Evolutionary conservation across 768 basidiomycete genomes (phyloP).

Genomic region (Butyriboletus loyo): DNA sequence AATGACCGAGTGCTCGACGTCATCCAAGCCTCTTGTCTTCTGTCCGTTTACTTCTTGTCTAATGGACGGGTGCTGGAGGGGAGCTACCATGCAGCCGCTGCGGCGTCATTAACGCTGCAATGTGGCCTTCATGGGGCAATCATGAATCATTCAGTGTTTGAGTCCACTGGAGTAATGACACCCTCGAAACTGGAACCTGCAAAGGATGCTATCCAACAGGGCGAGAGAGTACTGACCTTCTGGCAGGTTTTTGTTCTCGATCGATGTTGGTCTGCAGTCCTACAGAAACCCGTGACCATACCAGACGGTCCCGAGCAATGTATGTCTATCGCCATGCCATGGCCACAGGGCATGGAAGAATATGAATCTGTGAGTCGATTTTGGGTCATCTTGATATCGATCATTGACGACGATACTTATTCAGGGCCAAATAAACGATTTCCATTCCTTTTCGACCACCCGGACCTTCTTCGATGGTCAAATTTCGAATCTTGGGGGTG

Average conservation of each 20-base stretch:
- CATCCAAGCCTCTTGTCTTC: conserved; percentile 71
- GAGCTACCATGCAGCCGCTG: conserved; percentile 71
- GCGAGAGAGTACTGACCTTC: conserved; percentile 71
- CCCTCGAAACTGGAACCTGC: conserved; percentile 53
- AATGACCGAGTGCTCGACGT: conserved; percentile 60
- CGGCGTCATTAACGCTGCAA: conserved; percentile 70
- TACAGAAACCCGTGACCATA: conserved; percentile 64
- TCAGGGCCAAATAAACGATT: conserved; percentile 57
- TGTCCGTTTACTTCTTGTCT: conserved; percentile 73
- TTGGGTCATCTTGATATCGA: conserved; percentile 2
- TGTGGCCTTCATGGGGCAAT: conserved; percentile 58
- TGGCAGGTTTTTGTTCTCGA: conserved; percentile 85
- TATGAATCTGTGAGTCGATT: conserved; percentile 61
- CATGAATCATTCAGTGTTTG: conserved; percentile 33
- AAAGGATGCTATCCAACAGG: conserved; percentile 58
- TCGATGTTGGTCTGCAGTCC: conserved; percentile 74
- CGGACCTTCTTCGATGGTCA: conserved; percentile 61
- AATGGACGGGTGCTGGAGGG: conserved; percentile 79
- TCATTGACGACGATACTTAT: conserved; percentile 15
- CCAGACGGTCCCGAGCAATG: conserved; percentile 58
- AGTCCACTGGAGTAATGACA: conserved; percentile 33
- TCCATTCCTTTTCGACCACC: conserved; percentile 55
- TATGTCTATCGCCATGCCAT: conserved; percentile 66
- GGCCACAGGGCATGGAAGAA: conserved; percentile 71
- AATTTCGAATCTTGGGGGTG: conserved; percentile 43